These are phyloP conservation scores for Trypethelium eluteriae DNA, from an alignment of 495 filamentous ascomycete species.

Conservation along the genomic window DNA sequence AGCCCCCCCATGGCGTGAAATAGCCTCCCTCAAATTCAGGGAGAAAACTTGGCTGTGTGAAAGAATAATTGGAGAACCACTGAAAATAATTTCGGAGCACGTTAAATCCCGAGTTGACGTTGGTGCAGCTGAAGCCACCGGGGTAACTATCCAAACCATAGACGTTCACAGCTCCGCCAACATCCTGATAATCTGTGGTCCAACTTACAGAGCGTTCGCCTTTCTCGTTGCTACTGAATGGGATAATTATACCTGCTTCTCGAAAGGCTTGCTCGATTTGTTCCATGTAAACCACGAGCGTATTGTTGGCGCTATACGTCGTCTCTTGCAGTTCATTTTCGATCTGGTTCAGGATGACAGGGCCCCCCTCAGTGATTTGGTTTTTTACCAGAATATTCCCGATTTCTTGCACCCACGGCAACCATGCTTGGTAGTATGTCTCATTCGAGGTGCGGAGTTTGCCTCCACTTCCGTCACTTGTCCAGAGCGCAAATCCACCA, in stretches of 20 bases:
- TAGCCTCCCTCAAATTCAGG: slow-evolving; percentile 59
- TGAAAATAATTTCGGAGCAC: slow-evolving; percentile 42
- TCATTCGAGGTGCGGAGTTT: slow-evolving; percentile 42
- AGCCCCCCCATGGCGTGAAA: slow-evolving; percentile 54
- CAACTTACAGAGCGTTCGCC: slow-evolving; percentile 38
- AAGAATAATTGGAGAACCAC: slow-evolving; percentile 42
- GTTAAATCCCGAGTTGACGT: slow-evolving; percentile 48
- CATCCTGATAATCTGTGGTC: slow-evolving; percentile 38
- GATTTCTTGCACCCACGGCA: slow-evolving; percentile 20
- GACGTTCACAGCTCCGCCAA: slow-evolving; percentile 54
- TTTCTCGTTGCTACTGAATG: slow-evolving; percentile 49
- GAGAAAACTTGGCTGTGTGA: slow-evolving; percentile 51
- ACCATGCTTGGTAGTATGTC: slow-evolving; percentile 48
- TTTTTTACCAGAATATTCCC: slow-evolving; percentile 28
- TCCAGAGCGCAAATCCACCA: slow-evolving; percentile 57
- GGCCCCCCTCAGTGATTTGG: slow-evolving; percentile 51
- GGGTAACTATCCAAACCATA: slow-evolving; percentile 55
- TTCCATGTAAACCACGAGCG: slow-evolving; percentile 51
- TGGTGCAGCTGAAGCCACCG: slow-evolving; percentile 54
- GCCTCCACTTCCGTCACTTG: slow-evolving; percentile 51
- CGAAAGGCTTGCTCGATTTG: slow-evolving; percentile 45
- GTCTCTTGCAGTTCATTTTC: slow-evolving; percentile 48
- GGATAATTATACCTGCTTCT: slow-evolving; percentile 49
- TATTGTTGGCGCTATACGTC: slow-evolving; percentile 39
- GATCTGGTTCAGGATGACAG: slow-evolving; percentile 50